These are phyloP conservation scores for Climacium dendroides DNA, from an alignment of 225 moss, liverwort and hornwort genomes.

Conservation along the genomic window DNA sequence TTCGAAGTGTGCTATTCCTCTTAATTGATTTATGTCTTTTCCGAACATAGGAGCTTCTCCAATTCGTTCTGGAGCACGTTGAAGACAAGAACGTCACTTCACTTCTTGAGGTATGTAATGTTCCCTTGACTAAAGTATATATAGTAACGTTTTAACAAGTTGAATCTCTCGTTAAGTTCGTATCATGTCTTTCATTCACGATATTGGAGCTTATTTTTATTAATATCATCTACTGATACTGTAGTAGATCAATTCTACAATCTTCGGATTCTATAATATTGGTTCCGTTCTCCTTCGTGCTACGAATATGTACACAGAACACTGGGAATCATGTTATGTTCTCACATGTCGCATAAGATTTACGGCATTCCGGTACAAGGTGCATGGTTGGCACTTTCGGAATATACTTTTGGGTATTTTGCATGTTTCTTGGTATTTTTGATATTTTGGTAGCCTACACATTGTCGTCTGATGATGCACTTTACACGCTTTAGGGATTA, in stretches of 20 bases:
- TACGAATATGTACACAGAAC: neutral
- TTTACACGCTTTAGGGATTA: slow-evolving; percentile 34
- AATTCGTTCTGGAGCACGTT: slow-evolving; percentile 59
- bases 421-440: neutral
- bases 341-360: neutral
- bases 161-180: neutral
- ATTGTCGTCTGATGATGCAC: neutral
- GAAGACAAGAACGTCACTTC: slow-evolving; percentile 59
- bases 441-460: neutral
- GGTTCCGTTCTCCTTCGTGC: neutral
- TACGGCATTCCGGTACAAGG: neutral
- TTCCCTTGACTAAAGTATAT: neutral
- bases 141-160: neutral
- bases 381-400: neutral
- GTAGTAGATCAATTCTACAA: neutral
- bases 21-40: neutral
- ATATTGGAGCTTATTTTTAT: neutral
- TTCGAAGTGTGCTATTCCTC: neutral
- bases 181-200: neutral
- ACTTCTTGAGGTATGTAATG: slow-evolving; percentile 50
- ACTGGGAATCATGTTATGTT: neutral
- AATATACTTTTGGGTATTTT: neutral
- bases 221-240: neutral
- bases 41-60: slow-evolving; percentile 24
- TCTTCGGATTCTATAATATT: neutral